These are phyloP conservation scores for Agaricales sp. DNA, from an alignment of 1,284 basidiomycete genomes.

Conservation along the genomic window DNA sequence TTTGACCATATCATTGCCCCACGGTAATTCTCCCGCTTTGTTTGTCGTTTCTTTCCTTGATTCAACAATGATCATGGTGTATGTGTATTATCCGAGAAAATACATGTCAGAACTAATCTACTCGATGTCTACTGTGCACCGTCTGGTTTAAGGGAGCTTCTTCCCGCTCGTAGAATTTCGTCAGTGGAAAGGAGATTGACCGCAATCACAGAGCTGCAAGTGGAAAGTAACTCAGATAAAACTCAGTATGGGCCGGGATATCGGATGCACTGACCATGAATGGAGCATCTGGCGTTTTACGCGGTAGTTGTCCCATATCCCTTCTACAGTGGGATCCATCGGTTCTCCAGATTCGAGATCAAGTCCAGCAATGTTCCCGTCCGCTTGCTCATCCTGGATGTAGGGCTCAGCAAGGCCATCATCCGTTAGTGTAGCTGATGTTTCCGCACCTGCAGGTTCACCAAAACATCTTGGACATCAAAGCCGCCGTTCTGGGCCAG, in stretches of 20 bases:
- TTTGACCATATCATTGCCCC: no score
- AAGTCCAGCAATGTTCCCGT: constrained; percentile 85
- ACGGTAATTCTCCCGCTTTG: no score
- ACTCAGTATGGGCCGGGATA: constrained; percentile 5
- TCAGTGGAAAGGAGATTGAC: constrained; percentile 93
- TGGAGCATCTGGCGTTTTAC: constrained; percentile 99
- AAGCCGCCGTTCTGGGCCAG: constrained; percentile 94
- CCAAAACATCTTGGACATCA: constrained; percentile 94
- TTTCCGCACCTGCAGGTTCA: constrained; percentile 78
- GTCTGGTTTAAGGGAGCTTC: constrained; percentile 79
- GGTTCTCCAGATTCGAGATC: constrained; percentile 93
- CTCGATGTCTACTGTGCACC: constrained; percentile 30
- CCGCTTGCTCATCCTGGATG: constrained; percentile 80
- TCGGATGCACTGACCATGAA: constrained; percentile 58
- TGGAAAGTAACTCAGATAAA: constrained; percentile 11
- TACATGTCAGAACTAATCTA: no score
- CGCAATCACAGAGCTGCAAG: constrained; percentile 86
- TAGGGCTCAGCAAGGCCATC: constrained; percentile 8
- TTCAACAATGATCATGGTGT: no score
- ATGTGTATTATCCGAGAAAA: no score
- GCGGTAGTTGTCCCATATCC: constrained; percentile 98
- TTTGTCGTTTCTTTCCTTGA: no score
- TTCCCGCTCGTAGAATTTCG: constrained; percentile 90
- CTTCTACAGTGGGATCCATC: constrained; percentile 90
- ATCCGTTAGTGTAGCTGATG: no score